Evolutionary conservation across 352 stramenopile species (phyloP).

Genomic region (Globisporangium cystogenes): DNA sequence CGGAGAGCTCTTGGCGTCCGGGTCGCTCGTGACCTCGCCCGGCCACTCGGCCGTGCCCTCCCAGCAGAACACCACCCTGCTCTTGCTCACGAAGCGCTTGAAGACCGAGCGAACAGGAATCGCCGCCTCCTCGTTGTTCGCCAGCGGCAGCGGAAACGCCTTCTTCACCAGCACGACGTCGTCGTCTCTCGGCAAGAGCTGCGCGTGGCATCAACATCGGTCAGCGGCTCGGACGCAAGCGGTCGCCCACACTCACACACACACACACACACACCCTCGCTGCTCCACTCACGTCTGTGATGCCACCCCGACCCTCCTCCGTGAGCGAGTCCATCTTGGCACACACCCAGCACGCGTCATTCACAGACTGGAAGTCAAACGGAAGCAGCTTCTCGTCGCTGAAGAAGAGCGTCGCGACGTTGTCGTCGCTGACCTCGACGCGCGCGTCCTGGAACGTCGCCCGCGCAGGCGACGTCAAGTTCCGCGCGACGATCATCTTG

Average conservation of each 20-base stretch:
- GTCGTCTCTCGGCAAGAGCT: constrained; percentile 3
- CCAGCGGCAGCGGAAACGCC: constrained; percentile 1
- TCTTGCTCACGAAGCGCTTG: constrained; percentile 12
- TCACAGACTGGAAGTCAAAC: constrained; percentile 8
- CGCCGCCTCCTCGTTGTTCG: neutral
- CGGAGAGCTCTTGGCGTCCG: neutral
- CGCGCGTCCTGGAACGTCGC: constrained; percentile 1
- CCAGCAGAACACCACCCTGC: constrained; percentile 7
- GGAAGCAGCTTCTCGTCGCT: constrained; percentile 8
- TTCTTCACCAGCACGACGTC: constrained; percentile 10
- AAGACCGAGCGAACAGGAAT: constrained; percentile 1
- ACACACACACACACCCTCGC: too few species aligned
- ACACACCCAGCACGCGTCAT: constrained; percentile 1
- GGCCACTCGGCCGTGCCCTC: constrained; percentile 11
- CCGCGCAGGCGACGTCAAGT: neutral
- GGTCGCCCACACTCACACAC: too few species aligned
- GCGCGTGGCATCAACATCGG: neutral
- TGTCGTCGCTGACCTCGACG: constrained; percentile 1
- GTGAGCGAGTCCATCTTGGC: neutral
- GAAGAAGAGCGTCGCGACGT: constrained; percentile 5
- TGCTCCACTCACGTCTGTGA: constrained; percentile 4
- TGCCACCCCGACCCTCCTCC: neutral
- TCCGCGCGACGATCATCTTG: neutral
- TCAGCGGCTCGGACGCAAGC: neutral
- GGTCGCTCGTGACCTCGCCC: neutral